These are phyloP conservation scores for Calocybe gangraenosa DNA, from an alignment of 768 basidiomycete species.

Conservation along the genomic window DNA sequence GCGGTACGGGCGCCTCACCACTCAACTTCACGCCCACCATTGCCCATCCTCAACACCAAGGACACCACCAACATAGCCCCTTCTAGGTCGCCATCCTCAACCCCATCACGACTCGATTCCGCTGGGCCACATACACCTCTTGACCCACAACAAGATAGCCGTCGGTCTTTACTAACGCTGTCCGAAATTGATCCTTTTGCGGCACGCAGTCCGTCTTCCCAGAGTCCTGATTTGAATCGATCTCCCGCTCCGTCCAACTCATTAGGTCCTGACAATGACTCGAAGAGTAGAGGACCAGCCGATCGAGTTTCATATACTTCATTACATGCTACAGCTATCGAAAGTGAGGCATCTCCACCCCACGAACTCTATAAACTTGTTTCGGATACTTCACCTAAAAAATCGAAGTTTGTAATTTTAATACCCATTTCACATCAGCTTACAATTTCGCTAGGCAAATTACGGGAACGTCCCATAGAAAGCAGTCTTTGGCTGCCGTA, in stretches of 20 bases:
- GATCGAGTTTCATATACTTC: conserved; percentile 54
- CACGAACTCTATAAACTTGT: conserved; percentile 3
- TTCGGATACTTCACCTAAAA: conserved; percentile 1
- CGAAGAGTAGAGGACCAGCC: conserved; percentile 34
- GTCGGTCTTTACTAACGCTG: conserved; percentile 56
- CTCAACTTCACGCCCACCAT: conserved; percentile 16
- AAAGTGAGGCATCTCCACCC: conserved; percentile 23
- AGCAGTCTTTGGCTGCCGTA: conserved; percentile 16
- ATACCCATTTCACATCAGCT: conserved; percentile 1
- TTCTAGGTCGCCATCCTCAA: conserved; percentile 55
- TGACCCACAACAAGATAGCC: conserved; percentile 36
- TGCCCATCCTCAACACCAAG: conserved; percentile 18
- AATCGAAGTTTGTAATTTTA: conserved; percentile 14
- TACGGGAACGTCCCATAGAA: conserved; percentile 23
- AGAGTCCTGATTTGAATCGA: conserved; percentile 39
- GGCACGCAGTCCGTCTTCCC: conserved; percentile 37
- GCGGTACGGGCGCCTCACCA: conserved; percentile 48
- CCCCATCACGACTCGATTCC: conserved; percentile 50
- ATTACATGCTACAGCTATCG: conserved; percentile 42
- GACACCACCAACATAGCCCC: conserved; percentile 34
- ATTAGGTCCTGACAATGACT: conserved; percentile 40
- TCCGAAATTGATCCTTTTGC: conserved; percentile 67
- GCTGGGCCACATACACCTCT: conserved; percentile 50
- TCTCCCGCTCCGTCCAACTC: conserved; percentile 51
- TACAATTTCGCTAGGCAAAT: conserved; percentile 22